These are phyloP conservation scores for Paramecium sexaurelia DNA, from an alignment of 73 alveolate genomes.

Conservation along the genomic window DNA sequence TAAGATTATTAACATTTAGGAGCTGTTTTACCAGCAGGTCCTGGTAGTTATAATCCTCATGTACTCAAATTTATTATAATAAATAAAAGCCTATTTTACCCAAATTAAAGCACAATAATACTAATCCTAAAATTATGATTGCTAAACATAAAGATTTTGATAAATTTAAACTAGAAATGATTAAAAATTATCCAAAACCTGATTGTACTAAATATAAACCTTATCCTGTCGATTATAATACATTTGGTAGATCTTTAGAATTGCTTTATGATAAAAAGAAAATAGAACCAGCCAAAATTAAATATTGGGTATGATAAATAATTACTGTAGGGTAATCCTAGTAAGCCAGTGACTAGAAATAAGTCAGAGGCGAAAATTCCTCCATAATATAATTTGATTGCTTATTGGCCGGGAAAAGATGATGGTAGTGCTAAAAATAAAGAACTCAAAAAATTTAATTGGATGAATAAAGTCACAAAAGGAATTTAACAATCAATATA, in stretches of 20 bases:
- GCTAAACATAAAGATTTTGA: slow-evolving; percentile 49
- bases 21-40: slow-evolving; percentile 55
- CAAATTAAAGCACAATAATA: slow-evolving; percentile 9
- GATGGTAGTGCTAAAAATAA: slow-evolving; percentile 60
- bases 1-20: slow-evolving; percentile 61
- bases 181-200: slow-evolving; percentile 55
- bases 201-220: slow-evolving; percentile 63
- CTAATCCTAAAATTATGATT: slow-evolving; percentile 48
- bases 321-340: not conserved
- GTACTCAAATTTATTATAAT: not conserved
- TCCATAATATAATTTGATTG: slow-evolving; percentile 35
- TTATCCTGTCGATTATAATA: slow-evolving; percentile 58
- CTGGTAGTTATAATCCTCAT: slow-evolving; percentile 66
- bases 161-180: not conserved
- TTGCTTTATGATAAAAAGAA: slow-evolving; percentile 39
- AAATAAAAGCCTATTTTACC: slow-evolving; percentile 55
- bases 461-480: slow-evolving; percentile 66
- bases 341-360: slow-evolving; percentile 15
- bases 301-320: slow-evolving; percentile 37
- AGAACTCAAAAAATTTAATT: slow-evolving; percentile 52
- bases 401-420: slow-evolving; percentile 66
- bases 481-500: slow-evolving; percentile 62
- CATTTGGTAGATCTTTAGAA: slow-evolving; percentile 59
- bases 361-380: slow-evolving; percentile 46
- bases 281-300: slow-evolving; percentile 32